phyloP scores from a whole-genome alignment of 2,329 filamentous ascomycete species.

The Pleurostoma richardsiae region DNA sequence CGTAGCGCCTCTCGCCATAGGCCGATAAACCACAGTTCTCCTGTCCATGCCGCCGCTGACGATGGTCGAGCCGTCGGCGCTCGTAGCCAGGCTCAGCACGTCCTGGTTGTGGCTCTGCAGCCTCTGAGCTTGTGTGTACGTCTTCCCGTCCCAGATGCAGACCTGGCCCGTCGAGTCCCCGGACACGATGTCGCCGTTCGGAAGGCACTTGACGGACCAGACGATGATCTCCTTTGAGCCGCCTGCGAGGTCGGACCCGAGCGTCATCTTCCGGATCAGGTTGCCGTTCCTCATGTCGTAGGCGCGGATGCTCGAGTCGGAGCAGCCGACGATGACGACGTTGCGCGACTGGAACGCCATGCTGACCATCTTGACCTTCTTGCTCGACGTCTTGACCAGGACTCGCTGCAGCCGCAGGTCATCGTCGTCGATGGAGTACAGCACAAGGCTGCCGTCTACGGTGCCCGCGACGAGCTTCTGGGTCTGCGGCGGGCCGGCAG shows the following conservation, averaged over 20 bases:
- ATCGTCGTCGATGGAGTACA: constrained; percentile 81
- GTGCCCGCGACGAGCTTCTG: constrained; percentile 77
- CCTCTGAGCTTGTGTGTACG: constrained; percentile 81
- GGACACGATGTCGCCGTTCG: constrained; percentile 85
- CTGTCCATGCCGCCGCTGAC: constrained; percentile 91
- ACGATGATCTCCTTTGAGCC: constrained; percentile 83
- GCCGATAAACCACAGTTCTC: constrained; percentile 77
- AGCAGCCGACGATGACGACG: constrained; percentile 82
- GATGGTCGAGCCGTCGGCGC: constrained; percentile 73
- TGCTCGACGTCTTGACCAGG: constrained; percentile 70
- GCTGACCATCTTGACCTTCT: constrained; percentile 85
- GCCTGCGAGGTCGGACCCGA: constrained; percentile 72
- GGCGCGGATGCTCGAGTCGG: constrained; percentile 90
- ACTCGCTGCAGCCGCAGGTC: constrained; percentile 77
- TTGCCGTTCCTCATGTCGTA: constrained; percentile 80
- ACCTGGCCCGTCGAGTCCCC: constrained; percentile 94
- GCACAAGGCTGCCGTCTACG: constrained; percentile 81
- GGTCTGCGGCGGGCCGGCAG: constrained; percentile 12
- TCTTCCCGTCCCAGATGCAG: constrained; percentile 89
- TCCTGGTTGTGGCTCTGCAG: constrained; percentile 86
- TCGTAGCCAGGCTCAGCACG: constrained; percentile 80
- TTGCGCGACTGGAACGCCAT: constrained; percentile 84
- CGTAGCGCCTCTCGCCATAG: constrained; percentile 50
- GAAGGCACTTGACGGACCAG: constrained; percentile 87
- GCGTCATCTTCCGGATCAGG: constrained; percentile 74